Evolutionary conservation across 768 basidiomycete species (phyloP).

Genomic region (Epithele typhae): DNA sequence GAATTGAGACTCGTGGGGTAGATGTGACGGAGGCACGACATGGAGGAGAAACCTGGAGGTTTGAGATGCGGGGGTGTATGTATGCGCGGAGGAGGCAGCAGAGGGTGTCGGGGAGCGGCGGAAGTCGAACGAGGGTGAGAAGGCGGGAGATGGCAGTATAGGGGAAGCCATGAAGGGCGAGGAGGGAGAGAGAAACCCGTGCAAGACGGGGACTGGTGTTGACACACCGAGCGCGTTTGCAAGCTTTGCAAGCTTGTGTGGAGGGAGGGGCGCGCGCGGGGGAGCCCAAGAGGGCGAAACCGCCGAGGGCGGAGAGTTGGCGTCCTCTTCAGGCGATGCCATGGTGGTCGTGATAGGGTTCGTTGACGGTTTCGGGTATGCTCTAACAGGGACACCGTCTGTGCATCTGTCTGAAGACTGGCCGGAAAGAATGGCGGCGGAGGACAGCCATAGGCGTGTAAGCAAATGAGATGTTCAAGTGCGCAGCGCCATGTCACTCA

Average conservation of each 20-base stretch:
- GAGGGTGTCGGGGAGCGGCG: conserved; percentile 34
- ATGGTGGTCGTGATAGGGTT: conserved; percentile 19
- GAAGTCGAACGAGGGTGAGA: conserved; percentile 37
- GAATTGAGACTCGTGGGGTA: conserved; percentile 59
- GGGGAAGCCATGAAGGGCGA: conserved; percentile 8
- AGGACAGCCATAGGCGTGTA: too few species aligned
- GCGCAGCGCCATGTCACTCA: too few species aligned
- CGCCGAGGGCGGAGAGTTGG: conserved; percentile 13
- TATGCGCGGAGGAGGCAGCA: conserved; percentile 32
- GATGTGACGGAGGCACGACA: conserved; percentile 71
- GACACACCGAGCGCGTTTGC: conserved; percentile 84
- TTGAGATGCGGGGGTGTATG: conserved; percentile 30
- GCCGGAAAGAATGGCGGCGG: too few species aligned
- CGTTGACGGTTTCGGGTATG: background rate
- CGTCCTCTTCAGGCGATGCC: conserved; percentile 20
- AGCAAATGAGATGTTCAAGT: too few species aligned
- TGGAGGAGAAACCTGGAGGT: conserved; percentile 76
- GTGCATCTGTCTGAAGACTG: background rate
- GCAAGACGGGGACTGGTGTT: conserved; percentile 59
- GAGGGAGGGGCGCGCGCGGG: conserved; percentile 69
- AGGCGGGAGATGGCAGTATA: conserved; percentile 11
- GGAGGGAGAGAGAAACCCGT: conserved; percentile 6
- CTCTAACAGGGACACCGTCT: background rate
- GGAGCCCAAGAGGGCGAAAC: conserved; percentile 45
- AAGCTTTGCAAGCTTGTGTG: conserved; percentile 73